These are phyloP conservation scores for Gracilaria domingensis DNA, from an alignment of 23 red algal species.

Conservation along the genomic window DNA sequence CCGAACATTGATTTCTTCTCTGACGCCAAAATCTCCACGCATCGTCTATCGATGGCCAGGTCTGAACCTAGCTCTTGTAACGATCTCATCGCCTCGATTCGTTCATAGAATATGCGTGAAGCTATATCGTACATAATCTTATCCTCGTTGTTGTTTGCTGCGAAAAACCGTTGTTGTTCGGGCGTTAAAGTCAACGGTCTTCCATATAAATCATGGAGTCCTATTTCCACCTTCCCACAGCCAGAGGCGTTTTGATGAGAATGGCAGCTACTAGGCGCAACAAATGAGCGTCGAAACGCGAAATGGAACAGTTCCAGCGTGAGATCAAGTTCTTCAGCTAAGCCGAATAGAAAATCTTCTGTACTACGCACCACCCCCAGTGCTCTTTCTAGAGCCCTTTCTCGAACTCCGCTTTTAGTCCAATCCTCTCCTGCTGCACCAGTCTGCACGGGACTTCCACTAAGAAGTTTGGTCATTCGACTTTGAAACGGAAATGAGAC, in stretches of 20 bases:
- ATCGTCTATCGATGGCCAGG: conserved; percentile 42
- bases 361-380: conserved; percentile 34
- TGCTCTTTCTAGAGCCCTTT: conserved; percentile 35
- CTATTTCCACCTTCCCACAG: conserved; percentile 42
- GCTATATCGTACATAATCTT: conserved; percentile 30
- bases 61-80: conserved; percentile 43
- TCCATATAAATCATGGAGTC: conserved; percentile 56
- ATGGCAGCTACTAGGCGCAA: conserved; percentile 49
- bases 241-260: conserved; percentile 52
- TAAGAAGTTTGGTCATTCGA: conserved; percentile 61
- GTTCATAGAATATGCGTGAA: conserved; percentile 21
- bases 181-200: conserved; percentile 26
- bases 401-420: conserved; percentile 13
- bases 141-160: conserved; percentile 31
- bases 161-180: conserved; percentile 33
- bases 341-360: conserved; percentile 62
- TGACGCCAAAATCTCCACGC: conserved; percentile 17
- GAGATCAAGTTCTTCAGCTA: conserved; percentile 54
- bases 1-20: not conserved
- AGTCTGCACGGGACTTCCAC: conserved; percentile 42
- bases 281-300: conserved; percentile 47
- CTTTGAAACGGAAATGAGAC: conserved; percentile 64
- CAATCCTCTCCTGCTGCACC: conserved; percentile 37
- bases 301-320: conserved; percentile 50
- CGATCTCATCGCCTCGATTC: conserved; percentile 57